Base-by-base conservation (phyloP, 1,284 basidiomycete species). In the Vanrija pseudolonga region DNA sequence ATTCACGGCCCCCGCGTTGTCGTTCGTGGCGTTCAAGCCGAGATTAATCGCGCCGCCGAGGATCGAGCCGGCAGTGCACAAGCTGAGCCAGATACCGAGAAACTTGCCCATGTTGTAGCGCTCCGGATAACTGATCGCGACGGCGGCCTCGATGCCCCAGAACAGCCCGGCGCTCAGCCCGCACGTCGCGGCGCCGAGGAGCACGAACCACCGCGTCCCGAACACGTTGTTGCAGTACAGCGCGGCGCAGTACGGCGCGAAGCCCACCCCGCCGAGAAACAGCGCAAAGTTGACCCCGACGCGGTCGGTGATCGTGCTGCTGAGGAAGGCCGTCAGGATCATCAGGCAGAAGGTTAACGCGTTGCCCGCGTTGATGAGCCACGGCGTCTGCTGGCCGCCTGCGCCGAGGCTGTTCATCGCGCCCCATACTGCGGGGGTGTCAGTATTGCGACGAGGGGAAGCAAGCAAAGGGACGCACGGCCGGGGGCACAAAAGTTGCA, bases 281-380 rank as follows among this genome's bases (percentile, higher is more conserved):
- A 45, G 18, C 1, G 43, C 17, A n/a, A n/a, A 45, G n/a, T 45
- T 45, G 43, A 45, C 22, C 22, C 43, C 43, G 22, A 45, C 22
- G n/a, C 17, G 17, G 23, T 45, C 22, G 1, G n/a, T 28, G 26
- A 32, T 32, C 32, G 32, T 32, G 9, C 9, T 12, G 9, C 9
- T 12, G 22, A 45, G 19, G 22, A 28, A 24, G 7, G 43, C 43
- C 6, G 43, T 45, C 7, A 62, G 8, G 15, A 64, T 59, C 63
- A 64, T 64, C 4, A 64, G 49, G 0, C 52, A 57, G 51, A 73
- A 76, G 0, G 69, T 72, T 5, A 68, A 51, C 1, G 63, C 55
- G 52, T 71, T 73, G 51, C 64, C 66, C 4, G 66, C 69, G 28
- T 74, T 72, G 42, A 72, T 69, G 12, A 67, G 62, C n/a, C 41